phyloP scores from a whole-genome alignment of 192 early-diverging fungal genomes.

The Geosiphon pyriformis region DNA sequence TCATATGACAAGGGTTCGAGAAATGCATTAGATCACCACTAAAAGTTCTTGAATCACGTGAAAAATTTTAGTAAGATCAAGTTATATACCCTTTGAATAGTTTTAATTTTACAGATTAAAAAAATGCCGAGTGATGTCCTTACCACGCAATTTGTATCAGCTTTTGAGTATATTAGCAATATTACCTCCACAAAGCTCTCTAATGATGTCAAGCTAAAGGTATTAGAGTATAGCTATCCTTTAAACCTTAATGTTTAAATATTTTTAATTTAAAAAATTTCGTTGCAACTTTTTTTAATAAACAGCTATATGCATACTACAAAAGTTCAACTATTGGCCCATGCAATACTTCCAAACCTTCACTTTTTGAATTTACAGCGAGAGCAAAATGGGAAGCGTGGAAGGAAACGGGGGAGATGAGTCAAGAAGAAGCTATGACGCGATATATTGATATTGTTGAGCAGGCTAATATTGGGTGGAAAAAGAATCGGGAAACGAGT shows the following conservation, averaged over 20 bases:
- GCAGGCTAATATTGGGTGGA: slow-evolving; percentile 15
- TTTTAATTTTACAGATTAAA: too few relatives aligned
- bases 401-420: slow-evolving; percentile 30
- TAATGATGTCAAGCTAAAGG: slow-evolving; percentile 7
- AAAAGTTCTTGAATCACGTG: too few relatives aligned
- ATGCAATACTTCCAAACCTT: slow-evolving; percentile 32
- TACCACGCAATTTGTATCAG: not conserved
- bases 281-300: not conserved
- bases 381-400: slow-evolving; percentile 43
- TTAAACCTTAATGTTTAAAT: not conserved
- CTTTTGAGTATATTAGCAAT: not conserved
- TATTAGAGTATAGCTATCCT: too few relatives aligned
- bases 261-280: not conserved
- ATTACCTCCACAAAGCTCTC: not conserved
- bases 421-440: slow-evolving; percentile 21
- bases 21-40: too few relatives aligned
- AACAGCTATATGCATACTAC: slow-evolving; percentile 37
- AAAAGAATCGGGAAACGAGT: slow-evolving; percentile 11
- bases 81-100: too few relatives aligned
- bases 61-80: too few relatives aligned
- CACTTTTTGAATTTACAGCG: slow-evolving; percentile 36
- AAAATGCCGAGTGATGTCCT: not conserved
- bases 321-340: slow-evolving; percentile 35
- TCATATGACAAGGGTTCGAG: too few relatives aligned
- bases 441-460: slow-evolving; percentile 4